Percentiles rank a stretch among this genome's conserved stretches.
phyloP scores from a whole-genome alignment of 345 rosid genomes.

The Citrus glauca region DNA sequence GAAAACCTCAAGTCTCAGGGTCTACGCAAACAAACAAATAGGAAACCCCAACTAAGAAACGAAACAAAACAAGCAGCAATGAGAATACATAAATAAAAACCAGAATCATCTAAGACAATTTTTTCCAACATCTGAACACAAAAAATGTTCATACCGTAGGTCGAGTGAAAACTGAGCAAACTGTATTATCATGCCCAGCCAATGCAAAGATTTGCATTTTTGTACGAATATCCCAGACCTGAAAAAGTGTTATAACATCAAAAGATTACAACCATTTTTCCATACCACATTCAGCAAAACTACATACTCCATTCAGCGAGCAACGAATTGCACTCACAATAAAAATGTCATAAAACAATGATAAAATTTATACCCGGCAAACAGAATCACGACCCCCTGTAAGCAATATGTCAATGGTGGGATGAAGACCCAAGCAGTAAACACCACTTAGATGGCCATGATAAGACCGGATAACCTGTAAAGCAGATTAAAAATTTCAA shows the following conservation, averaged over 20 bases:
- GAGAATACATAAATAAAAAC: not conserved
- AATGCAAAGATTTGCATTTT: slow-evolving; percentile 96
- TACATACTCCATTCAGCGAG: not conserved
- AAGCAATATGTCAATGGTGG: slow-evolving; percentile 79
- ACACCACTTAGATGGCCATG: slow-evolving; percentile 99
- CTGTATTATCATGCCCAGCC: slow-evolving; percentile 93
- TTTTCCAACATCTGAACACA: not conserved
- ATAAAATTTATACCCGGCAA: slow-evolving; percentile 64
- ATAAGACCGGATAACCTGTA: slow-evolving; percentile 89
- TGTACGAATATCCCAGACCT: slow-evolving; percentile 99
- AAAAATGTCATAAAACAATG: not conserved
- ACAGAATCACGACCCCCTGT: slow-evolving; percentile 99
- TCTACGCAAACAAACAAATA: not conserved
- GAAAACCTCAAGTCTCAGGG: not conserved
- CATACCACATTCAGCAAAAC: slow-evolving; percentile 14
- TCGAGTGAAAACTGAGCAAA: slow-evolving; percentile 92
- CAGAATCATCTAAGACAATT: not conserved
- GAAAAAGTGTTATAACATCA: slow-evolving; percentile 17
- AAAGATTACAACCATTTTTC: slow-evolving; percentile 17
- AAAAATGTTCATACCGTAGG: slow-evolving; percentile 56
- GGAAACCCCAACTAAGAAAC: not conserved
- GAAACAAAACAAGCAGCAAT: not conserved
- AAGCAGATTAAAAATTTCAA: slow-evolving; percentile 11
- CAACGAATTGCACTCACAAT: not conserved
- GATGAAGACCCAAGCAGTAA: slow-evolving; percentile 98